Base-by-base conservation (phyloP, 2,329 filamentous ascomycete species). In the Sclerotinia minor region DNA sequence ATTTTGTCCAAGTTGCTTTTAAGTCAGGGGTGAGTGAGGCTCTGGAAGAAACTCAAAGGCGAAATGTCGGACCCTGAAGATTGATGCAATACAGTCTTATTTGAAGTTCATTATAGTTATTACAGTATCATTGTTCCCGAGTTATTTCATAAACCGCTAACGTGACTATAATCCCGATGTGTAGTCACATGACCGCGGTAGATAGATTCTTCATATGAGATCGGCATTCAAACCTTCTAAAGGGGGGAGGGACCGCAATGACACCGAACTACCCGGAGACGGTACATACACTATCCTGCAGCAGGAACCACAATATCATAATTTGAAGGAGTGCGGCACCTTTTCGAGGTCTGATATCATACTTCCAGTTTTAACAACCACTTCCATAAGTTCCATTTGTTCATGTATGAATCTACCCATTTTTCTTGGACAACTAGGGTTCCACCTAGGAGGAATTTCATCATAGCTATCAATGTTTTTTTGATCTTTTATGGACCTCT, bases 271-370 rank as follows among this genome's bases (percentile, higher is more conserved):
- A 52, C 41, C 24, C 9, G 45, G 45, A 17, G 38, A 50, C 45
- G 45, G n/a, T 63, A 38, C 29, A 35, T 50, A 38, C 45, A 35
- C 45, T 17, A 63, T 54, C 55, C 21, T 67, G 35, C 57, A 67
- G 32, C 55, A 41, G 24, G 52, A 52, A 67, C 26, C 57, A 45
- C 24, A 47, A 41, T 41, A 41, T 41, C 38, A 49, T 38, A 24
- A 26, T 35, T 49, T 38, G 49, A 38, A 41, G 47, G 38, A 67
- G 17, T 45, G 13, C 29, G 52, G 53, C 32, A 65, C 47, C 57
- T 67, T 63, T 67, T 45, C 4, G 24, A 54, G n/a, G 49, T 41
- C 32, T 67, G 65, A 67, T 67, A 63, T 67, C 65, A 67, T 67
- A 47, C 26, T 54, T 63, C 21, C 29, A 24, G 38, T 50, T 24